These are phyloP conservation scores for Trichoderma oligosporum DNA, from an alignment of 2,329 filamentous ascomycete genomes.

Conservation along the genomic window DNA sequence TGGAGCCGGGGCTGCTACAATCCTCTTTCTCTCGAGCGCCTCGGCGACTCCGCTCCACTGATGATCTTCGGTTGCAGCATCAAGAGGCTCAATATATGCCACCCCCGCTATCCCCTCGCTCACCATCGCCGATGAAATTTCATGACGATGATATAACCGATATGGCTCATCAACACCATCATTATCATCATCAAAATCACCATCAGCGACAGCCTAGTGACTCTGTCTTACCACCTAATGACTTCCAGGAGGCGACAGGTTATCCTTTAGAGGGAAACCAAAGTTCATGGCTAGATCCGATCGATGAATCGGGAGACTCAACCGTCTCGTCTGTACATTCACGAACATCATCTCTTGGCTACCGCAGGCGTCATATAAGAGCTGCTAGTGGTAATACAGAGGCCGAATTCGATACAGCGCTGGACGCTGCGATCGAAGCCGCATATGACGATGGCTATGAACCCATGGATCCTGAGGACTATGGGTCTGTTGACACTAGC, in stretches of 20 bases:
- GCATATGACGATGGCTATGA: slow-evolving; percentile 92
- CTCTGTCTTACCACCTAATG: slow-evolving; percentile 16
- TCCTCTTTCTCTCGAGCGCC: slow-evolving; percentile 54
- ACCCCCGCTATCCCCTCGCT: slow-evolving; percentile 63
- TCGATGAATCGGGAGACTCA: slow-evolving; percentile 83
- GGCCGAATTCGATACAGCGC: slow-evolving; percentile 86
- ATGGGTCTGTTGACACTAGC: slow-evolving; percentile 34
- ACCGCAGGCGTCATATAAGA: slow-evolving; percentile 67
- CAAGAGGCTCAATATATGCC: slow-evolving; percentile 61
- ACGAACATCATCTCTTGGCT: slow-evolving; percentile 65
- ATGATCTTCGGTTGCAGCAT: slow-evolving; percentile 43
- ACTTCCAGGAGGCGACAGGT: slow-evolving; percentile 23
- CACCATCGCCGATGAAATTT: slow-evolving; percentile 41
- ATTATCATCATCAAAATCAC: slow-evolving; percentile 18
- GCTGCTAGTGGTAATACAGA: slow-evolving; percentile 69
- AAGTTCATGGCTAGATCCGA: slow-evolving; percentile 90
- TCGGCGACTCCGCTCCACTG: slow-evolving; percentile 28
- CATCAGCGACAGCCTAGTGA: slow-evolving; percentile 1
- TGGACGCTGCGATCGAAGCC: slow-evolving; percentile 93
- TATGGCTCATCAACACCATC: slow-evolving; percentile 22
- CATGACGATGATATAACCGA: slow-evolving; percentile 24
- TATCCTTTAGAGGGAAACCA: slow-evolving; percentile 63
- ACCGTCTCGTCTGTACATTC: slow-evolving; percentile 77
- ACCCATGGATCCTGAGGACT: slow-evolving; percentile 54
- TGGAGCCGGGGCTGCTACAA: slow-evolving; percentile 40